Evolutionary conservation across 2,329 filamentous ascomycete species (phyloP).

Genomic region (Colletotrichum chlorophyti): DNA sequence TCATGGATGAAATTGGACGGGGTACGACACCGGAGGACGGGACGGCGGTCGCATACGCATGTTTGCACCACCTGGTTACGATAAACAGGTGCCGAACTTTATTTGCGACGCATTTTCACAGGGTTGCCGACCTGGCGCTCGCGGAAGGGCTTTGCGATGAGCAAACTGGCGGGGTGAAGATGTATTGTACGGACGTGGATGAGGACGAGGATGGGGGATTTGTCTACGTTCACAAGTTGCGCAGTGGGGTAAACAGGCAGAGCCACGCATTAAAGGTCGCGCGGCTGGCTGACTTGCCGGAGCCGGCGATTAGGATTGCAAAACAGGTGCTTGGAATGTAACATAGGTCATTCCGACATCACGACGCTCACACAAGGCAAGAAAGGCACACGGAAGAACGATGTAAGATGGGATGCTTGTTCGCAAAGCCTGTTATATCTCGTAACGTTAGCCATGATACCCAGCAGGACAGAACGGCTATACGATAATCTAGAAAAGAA

Average conservation of each 20-base stretch:
- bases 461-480: constrained; percentile 30
- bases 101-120: constrained; percentile 96
- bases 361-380: background rate
- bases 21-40: constrained; percentile 95
- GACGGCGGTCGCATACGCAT: constrained; percentile 87
- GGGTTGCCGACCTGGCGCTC: constrained; percentile 76
- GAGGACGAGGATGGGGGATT: constrained; percentile 77
- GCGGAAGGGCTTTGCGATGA: constrained; percentile 51
- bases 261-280: constrained; percentile 98
- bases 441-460: constrained; percentile 48
- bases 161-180: constrained; percentile 57
- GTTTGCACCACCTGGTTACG: constrained; percentile 81
- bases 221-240: constrained; percentile 84
- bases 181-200: constrained; percentile 88
- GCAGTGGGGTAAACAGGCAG: constrained; percentile 80
- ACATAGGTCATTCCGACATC: constrained; percentile 15
- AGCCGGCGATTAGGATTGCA: constrained; percentile 74
- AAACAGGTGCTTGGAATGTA: constrained; percentile 54
- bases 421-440: constrained; percentile 19
- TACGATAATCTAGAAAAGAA: constrained; percentile 31
- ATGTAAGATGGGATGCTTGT: constrained; percentile 2
- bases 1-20: constrained; percentile 97
- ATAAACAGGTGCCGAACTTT: constrained; percentile 80
- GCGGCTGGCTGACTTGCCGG: constrained; percentile 80
- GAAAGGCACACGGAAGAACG: constrained; percentile 1